Conservation (phyloP, 306 rosid species). For the Rosa persica region DNA sequence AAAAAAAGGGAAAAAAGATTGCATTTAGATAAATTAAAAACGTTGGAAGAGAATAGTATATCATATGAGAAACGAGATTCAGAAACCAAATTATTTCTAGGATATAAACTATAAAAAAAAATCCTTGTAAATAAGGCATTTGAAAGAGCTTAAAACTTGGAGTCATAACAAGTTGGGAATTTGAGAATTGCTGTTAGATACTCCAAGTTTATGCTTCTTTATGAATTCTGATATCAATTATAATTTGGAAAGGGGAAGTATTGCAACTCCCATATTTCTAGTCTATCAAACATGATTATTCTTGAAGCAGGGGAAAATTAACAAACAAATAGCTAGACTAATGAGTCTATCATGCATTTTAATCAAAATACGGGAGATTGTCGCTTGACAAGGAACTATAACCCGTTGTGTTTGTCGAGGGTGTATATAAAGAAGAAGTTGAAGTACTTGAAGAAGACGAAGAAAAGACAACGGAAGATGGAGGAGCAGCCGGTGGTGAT, state of each 20-base stretch:
- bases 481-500: slow-evolving; percentile 32
- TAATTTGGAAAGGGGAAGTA: slow-evolving; percentile 8
- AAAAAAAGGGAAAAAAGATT: no score
- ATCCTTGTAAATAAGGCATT: background rate
- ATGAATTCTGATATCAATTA: background rate
- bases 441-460: slow-evolving; percentile 62
- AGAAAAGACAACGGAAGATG: slow-evolving; percentile 45
- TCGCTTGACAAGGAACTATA: slow-evolving; percentile 68
- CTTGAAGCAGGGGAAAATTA: slow-evolving; percentile 6
- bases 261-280: background rate
- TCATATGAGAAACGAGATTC: background rate
- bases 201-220: background rate
- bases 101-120: background rate
- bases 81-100: background rate
- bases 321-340: slow-evolving; percentile 19
- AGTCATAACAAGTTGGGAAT: background rate
- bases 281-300: slow-evolving; percentile 18
- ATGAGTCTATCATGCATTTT: background rate
- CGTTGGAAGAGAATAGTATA: background rate
- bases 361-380: slow-evolving; percentile 64
- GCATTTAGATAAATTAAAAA: background rate
- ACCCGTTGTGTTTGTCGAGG: slow-evolving; percentile 53
- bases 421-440: slow-evolving; percentile 56
- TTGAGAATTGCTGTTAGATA: background rate
- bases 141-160: slow-evolving; percentile 5